Conservation (phyloP, 192 early-diverging fungal species). For the Rhizophagus prolifer region DNA sequence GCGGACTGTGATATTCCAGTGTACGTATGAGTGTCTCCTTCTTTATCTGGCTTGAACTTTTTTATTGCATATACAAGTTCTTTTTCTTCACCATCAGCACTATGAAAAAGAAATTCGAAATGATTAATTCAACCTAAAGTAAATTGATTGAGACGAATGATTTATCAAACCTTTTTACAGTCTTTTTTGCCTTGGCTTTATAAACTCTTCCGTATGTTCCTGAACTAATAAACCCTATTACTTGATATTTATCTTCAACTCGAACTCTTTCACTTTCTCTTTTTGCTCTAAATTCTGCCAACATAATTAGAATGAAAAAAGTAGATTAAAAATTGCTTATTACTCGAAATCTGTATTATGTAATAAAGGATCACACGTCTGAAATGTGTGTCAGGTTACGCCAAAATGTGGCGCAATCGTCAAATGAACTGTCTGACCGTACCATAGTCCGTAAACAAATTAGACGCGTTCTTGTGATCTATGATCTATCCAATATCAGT, state of each 20-base stretch:
- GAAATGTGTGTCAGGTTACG: too few relatives aligned
- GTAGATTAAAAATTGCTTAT: too few relatives aligned
- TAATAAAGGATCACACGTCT: too few relatives aligned
- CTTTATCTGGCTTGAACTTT: conserved; percentile 96
- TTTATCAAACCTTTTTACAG: conserved; percentile 23
- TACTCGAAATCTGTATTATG: too few relatives aligned
- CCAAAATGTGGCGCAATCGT: too few relatives aligned
- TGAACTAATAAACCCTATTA: conserved; percentile 89
- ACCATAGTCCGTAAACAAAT: too few relatives aligned
- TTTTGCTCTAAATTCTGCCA: conserved; percentile 7
- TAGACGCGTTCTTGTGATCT: too few relatives aligned
- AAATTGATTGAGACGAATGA: too few relatives aligned
- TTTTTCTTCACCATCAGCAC: conserved; percentile 32
- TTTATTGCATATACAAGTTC: conserved; percentile 87
- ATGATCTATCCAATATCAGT: too few relatives aligned
- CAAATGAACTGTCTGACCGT: too few relatives aligned
- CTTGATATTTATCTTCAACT: conserved; percentile 63
- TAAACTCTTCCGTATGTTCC: conserved; percentile 97
- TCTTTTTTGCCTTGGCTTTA: conserved; percentile 74
- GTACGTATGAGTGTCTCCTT: conserved; percentile 71
- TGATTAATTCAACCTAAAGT: not conserved
- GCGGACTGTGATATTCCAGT: conserved; percentile 93
- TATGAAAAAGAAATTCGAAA: not conserved
- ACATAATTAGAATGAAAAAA: not conserved
- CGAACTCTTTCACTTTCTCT: not conserved